A percentile compares a stretch with the other conserved stretches of the same genome.
Conservation (phyloP, 495 filamentous ascomycete genomes). For the Aeminium ludgeri region DNA sequence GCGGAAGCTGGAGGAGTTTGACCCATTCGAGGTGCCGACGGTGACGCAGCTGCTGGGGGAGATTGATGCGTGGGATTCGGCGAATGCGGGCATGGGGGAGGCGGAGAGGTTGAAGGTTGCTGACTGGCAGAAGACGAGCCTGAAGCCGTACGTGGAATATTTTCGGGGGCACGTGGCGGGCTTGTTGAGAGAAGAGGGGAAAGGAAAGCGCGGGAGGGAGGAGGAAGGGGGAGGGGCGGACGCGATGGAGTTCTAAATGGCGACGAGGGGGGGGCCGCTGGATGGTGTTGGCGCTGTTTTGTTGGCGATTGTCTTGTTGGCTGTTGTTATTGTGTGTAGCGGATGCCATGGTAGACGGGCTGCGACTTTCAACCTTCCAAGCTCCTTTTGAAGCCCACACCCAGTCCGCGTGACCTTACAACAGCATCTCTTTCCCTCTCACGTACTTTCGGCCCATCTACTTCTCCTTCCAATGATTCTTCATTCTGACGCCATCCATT, state of each 20-base stretch:
- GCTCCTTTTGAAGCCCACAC: no score
- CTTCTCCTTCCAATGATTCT: no score
- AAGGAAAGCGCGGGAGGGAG: conserved; percentile 57
- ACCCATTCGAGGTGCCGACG: conserved; percentile 74
- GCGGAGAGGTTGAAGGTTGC: conserved; percentile 36
- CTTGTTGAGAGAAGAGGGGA: conserved; percentile 71
- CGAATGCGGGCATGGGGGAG: conserved; percentile 24
- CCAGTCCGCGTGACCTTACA: no score
- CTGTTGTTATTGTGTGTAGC: no score
- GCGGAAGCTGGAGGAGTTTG: conserved; percentile 52
- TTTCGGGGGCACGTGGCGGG: conserved; percentile 66
- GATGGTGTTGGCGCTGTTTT: no score
- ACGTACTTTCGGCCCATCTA: no score
- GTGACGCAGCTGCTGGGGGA: conserved; percentile 62
- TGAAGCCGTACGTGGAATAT: conserved; percentile 82
- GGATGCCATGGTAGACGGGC: no score
- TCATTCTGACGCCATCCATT: no score
- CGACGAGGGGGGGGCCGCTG: no score
- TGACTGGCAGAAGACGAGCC: conserved; percentile 93
- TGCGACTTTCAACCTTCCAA: no score
- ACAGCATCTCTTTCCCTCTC: no score
- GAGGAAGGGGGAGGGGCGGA: conserved; percentile 22
- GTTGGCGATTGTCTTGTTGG: no score
- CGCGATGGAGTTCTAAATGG: conserved; percentile 41
- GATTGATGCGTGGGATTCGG: conserved; percentile 58